Base-by-base conservation (phyloP, 768 basidiomycete species). In the Fomitopsis pulvina region DNA sequence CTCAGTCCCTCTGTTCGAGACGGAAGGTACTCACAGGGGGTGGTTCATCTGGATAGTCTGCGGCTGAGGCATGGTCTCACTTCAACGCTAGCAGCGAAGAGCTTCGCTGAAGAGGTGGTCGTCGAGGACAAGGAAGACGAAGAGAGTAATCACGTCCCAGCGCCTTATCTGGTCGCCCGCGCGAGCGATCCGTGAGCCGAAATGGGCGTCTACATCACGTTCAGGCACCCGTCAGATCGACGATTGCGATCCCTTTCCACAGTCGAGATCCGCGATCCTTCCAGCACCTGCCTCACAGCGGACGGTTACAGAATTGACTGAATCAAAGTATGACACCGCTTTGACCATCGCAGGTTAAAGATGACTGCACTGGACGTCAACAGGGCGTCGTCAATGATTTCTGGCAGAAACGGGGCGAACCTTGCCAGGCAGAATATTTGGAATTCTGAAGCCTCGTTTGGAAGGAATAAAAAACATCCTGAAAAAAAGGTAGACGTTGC, bases 11-110 rank as follows among this genome's bases (percentile, higher is more conserved):
- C 29, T 30, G 29, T 30, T 30, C 29, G 29, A 7, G 14, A 14
- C 14, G 22, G n/a, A n/a, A n/a, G n/a, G 41, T 32, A 60, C 60
- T 54, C 38, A 60, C 55, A 58, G 52, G 11, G 53, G 60, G 26
- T 50, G 51, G 14, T 37, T 37, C 34, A 37, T 4, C 6, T 18
- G 34, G 4, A 37, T 16, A 5, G 4, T 18, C 14, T 37, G 34
- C 6, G 48, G 51, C 11, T 57, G 54, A 10, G 62, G 55, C 62
- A 63, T 63, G 24, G 37, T 48, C 34, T 7, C 2, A 22, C 10
- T 21, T 8, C 20, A 16, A 11, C 20, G 8, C 12, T 21, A 7
- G 16, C 11, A 41, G 16, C 20, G 20, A 41, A 16, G 41, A n/a
- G n/a, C n/a, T n/a, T n/a, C n/a, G n/a, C n/a, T n/a, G n/a, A 41